phyloP scores from a whole-genome alignment of 805 yeast genomes.

The Cyberlindnera veronae region DNA sequence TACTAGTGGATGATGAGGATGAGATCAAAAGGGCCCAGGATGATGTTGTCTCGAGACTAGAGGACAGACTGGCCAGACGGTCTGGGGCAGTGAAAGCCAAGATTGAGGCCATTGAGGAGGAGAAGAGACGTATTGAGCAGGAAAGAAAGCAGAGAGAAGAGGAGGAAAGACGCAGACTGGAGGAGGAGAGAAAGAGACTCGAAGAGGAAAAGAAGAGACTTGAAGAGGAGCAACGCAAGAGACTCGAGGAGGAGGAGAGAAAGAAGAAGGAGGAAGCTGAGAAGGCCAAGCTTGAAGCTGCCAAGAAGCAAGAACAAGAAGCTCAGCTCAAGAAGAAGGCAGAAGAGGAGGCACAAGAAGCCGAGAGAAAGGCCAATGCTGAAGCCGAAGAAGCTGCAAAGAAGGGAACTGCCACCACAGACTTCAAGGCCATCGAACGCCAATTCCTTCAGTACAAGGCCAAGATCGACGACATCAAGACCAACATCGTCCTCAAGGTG shows the following conservation, averaged over 20 bases:
- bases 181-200: slow-evolving; percentile 14
- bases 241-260: slow-evolving; percentile 10
- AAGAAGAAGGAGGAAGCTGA: slow-evolving; percentile 15
- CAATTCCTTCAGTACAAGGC: slow-evolving; percentile 46
- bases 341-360: slow-evolving; percentile 28
- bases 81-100: slow-evolving; percentile 12
- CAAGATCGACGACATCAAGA: slow-evolving; percentile 56
- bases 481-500: slow-evolving; percentile 53
- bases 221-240: slow-evolving; percentile 13
- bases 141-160: slow-evolving; percentile 15
- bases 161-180: slow-evolving; percentile 10
- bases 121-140: slow-evolving; percentile 17
- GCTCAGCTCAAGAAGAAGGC: slow-evolving; percentile 20
- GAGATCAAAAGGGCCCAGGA: slow-evolving; percentile 3
- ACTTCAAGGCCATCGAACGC: slow-evolving; percentile 36
- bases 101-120: slow-evolving; percentile 17
- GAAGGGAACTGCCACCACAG: slow-evolving; percentile 32
- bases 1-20: neutral
- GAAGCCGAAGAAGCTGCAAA: slow-evolving; percentile 20
- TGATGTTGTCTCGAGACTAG: slow-evolving; percentile 11
- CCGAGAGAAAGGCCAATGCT: slow-evolving; percentile 10
- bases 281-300: slow-evolving; percentile 17
- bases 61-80: slow-evolving; percentile 13
- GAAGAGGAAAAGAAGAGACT: slow-evolving; percentile 12
- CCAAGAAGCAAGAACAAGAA: slow-evolving; percentile 21